Conservation (phyloP, 306 rosid genomes). For the Quercus cerris region DNA sequence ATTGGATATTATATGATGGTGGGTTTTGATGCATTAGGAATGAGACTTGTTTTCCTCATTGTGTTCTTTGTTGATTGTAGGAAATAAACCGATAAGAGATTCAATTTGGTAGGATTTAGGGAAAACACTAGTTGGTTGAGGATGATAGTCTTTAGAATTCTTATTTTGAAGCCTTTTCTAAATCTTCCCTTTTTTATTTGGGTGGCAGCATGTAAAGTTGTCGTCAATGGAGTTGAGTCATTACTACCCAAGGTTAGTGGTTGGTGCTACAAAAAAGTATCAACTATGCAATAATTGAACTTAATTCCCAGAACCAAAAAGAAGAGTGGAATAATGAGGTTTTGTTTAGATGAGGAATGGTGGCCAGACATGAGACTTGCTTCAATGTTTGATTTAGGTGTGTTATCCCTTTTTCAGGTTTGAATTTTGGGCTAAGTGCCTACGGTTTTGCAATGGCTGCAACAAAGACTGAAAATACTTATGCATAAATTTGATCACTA, state of each 20-base stretch:
- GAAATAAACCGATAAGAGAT: neutral
- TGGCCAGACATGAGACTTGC: neutral
- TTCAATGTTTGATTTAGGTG: neutral
- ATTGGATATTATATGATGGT: neutral
- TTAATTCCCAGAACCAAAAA: neutral
- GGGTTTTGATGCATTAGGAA: conserved; percentile 10
- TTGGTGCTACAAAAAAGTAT: neutral
- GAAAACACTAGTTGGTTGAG: neutral
- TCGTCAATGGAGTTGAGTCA: neutral
- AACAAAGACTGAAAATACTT: neutral
- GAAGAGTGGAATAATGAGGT: neutral
- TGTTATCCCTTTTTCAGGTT: neutral
- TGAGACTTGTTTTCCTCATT: neutral
- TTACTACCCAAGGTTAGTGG: neutral
- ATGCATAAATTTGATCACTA: too few relatives aligned
- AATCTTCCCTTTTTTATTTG: too few relatives aligned
- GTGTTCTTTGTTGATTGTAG: neutral
- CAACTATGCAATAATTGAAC: neutral
- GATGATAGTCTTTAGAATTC: neutral
- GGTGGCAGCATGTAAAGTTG: neutral
- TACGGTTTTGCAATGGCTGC: neutral
- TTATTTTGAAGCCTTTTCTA: neutral
- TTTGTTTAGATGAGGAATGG: neutral
- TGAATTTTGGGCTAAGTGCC: neutral
- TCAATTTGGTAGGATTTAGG: neutral